Conservation (phyloP, 2,329 filamentous ascomycete genomes). For the Paraconiothyrium brasiliense region DNA sequence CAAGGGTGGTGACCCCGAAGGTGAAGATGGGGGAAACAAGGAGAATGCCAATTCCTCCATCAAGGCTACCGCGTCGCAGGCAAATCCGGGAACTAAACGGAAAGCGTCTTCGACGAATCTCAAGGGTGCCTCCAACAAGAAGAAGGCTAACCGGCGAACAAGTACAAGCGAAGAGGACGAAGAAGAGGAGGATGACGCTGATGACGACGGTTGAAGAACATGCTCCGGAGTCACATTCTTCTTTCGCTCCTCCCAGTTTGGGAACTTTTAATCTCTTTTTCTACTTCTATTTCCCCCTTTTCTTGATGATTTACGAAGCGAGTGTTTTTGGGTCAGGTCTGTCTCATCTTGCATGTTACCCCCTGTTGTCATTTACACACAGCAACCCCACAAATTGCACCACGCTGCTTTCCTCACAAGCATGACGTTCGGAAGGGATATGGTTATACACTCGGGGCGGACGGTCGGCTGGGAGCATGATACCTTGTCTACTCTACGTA, state of each 20-base stretch:
- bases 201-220: constrained; percentile 52
- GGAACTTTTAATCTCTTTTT: constrained; percentile 33
- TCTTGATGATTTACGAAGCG: constrained; percentile 52
- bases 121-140: constrained; percentile 55
- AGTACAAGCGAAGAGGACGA: constrained; percentile 63
- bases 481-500: constrained; percentile 15
- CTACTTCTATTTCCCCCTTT: constrained; percentile 34
- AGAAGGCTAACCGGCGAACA: constrained; percentile 55
- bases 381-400: constrained; percentile 43
- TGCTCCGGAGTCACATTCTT: constrained; percentile 10
- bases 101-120: constrained; percentile 43
- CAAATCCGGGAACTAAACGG: constrained; percentile 38
- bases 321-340: constrained; percentile 44
- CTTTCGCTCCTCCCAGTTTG: constrained; percentile 21
- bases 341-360: constrained; percentile 41
- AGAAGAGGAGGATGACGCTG: constrained; percentile 61
- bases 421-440: constrained; percentile 30
- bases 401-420: constrained; percentile 33
- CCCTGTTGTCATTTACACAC: constrained; percentile 36
- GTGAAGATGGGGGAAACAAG: constrained; percentile 49
- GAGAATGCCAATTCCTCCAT: constrained; percentile 47
- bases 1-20: constrained; percentile 36
- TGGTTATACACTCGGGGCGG: constrained; percentile 32
- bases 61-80: constrained; percentile 32
- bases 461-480: constrained; percentile 31